Percentiles rank a stretch among this genome's conserved stretches.
phyloP scores from a whole-genome alignment of 371 early-diverging fungal genomes.

The Actinomortierella ambigua region DNA sequence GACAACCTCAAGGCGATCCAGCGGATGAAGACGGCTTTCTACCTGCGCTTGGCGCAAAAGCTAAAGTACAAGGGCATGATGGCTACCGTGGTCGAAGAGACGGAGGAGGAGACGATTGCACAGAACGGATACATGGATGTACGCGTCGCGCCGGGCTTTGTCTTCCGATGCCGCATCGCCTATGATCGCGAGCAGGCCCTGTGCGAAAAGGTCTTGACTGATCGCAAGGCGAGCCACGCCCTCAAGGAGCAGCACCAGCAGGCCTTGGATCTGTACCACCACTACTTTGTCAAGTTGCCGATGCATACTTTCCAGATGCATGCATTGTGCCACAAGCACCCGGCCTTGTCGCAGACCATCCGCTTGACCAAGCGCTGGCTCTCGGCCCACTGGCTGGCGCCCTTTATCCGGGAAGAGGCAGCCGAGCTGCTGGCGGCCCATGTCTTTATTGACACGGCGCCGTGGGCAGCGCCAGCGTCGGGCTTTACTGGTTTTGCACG shows the following conservation, averaged over 20 bases:
- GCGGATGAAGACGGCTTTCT: constrained; percentile 90
- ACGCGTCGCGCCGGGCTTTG: constrained; percentile 62
- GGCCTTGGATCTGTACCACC: constrained; percentile 58
- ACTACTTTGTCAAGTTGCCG: constrained; percentile 57
- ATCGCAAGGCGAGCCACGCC: constrained; percentile 50
- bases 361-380: constrained; percentile 91
- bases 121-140: constrained; percentile 73
- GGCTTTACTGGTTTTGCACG: constrained; percentile 76
- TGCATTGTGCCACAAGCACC: constrained; percentile 69
- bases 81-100: constrained; percentile 50
- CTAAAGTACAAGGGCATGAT: constrained; percentile 48
- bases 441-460: constrained; percentile 69
- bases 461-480: constrained; percentile 63
- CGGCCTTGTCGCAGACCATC: constrained; percentile 71
- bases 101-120: constrained; percentile 51
- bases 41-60: constrained; percentile 66
- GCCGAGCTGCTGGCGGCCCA: constrained; percentile 63
- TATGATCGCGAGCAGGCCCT: constrained; percentile 72
- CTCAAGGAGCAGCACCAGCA: constrained; percentile 52
- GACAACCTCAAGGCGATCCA: constrained; percentile 86
- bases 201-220: constrained; percentile 57
- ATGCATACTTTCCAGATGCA: constrained; percentile 71
- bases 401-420: constrained; percentile 64
- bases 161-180: constrained; percentile 79
- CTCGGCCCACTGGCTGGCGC: constrained; percentile 71